Base-by-base conservation (phyloP, 345 rosid genomes). In the Alliaria petiolata region DNA sequence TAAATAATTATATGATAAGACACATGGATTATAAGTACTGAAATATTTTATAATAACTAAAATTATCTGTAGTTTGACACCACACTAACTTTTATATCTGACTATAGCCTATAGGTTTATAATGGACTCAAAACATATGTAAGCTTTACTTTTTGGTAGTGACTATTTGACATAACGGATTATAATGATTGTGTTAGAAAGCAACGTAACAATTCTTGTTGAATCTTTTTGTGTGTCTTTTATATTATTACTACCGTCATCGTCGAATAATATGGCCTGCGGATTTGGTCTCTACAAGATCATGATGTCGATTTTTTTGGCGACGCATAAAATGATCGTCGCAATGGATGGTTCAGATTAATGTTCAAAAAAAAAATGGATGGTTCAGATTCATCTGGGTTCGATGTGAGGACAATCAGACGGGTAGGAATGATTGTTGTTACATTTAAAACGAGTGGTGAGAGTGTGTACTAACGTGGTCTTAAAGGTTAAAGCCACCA, bases 241-340 rank as follows among this genome's bases (percentile, higher is more conserved):
- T 11, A 16, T 22, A 22, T 42, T 34, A 34, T 25, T 62, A 38
- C 1, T 13, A 72, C 22, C 40, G 65, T 47, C 26, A 55, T 62
- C 36, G 16, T 38, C 46, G 17, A 20, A 38, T 61, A 22, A 61
- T 65, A 57, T 66, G 73, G 80, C 65, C 68, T 55, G 75, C 77
- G 54, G 49, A 65, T 44, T 20, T 60, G 45, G 60, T 20, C 47
- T 63, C 67, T 43, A 17, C 35, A 35, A 40, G 44, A 65, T 59
- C 62, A 76, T 76, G n/a, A 40, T 83, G 80, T 80, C 83, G 75
- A 82, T 78, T 63, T 70, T 22, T 28, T 53, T 43, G 36, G 30
- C 54, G 31, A 62, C 54, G 40, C 40, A 34, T 35, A 43, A 40
- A 71, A 13, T 2, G 5, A 8, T 52, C 20, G 34, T 50, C 52